phyloP scores from a whole-genome alignment of 345 rosid genomes.

The Aquilaria malaccensis region DNA sequence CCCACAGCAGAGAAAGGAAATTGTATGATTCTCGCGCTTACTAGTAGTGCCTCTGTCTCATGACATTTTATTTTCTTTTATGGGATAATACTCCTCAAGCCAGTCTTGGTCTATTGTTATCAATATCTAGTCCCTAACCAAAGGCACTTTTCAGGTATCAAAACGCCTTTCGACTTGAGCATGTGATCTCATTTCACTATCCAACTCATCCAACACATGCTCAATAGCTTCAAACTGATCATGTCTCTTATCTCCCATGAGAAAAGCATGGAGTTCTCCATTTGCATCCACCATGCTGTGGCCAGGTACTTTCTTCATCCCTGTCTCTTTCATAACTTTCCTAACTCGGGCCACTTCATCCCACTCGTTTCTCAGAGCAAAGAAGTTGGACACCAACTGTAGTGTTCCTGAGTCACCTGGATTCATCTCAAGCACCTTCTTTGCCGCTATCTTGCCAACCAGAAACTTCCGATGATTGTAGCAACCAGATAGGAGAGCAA shows the following conservation, averaged over 20 bases:
- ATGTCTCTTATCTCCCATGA: constrained; percentile 61
- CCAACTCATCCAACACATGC: constrained; percentile 32
- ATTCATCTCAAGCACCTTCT: constrained; percentile 44
- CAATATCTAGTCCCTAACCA: constrained; percentile 13
- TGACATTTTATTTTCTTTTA: too few relatives aligned
- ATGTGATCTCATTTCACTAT: constrained; percentile 34
- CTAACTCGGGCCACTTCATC: constrained; percentile 47
- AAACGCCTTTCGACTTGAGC: background rate
- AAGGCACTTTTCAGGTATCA: background rate
- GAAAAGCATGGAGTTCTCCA: constrained; percentile 47
- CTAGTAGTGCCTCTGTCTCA: too few relatives aligned
- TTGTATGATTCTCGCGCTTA: too few relatives aligned
- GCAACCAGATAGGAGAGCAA: constrained; percentile 78
- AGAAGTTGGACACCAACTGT: constrained; percentile 62
- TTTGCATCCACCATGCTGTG: constrained; percentile 50
- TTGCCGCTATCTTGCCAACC: constrained; percentile 56
- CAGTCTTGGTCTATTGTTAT: constrained; percentile 9
- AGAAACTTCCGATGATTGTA: constrained; percentile 36
- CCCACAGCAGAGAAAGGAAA: too few relatives aligned
- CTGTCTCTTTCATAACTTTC: constrained; percentile 48
- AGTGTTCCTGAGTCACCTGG: constrained; percentile 55
- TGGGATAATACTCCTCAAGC: too few relatives aligned
- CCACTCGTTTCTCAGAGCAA: constrained; percentile 51
- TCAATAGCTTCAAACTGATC: constrained; percentile 29
- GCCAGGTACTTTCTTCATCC: constrained; percentile 60